Evolutionary conservation across 768 basidiomycete species (phyloP).

Genomic region (Candolleomyces efflorescens): DNA sequence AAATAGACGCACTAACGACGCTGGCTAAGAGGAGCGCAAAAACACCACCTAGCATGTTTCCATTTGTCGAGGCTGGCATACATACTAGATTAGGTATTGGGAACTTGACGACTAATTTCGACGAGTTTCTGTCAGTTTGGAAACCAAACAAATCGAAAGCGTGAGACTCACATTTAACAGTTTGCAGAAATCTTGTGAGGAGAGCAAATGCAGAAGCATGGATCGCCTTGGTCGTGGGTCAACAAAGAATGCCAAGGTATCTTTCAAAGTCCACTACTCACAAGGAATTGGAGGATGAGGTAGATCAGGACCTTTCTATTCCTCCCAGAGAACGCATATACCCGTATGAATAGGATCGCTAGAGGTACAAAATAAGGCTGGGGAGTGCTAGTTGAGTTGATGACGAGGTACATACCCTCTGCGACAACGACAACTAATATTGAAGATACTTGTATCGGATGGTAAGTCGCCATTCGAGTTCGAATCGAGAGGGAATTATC

Average conservation of each 20-base stretch:
- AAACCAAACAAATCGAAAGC: too few relatives aligned
- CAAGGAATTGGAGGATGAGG: background rate
- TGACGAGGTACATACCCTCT: background rate
- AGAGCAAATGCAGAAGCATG: background rate
- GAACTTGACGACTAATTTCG: background rate
- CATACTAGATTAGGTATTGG: background rate
- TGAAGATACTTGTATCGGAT: background rate
- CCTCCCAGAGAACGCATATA: background rate
- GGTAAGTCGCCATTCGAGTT: too few relatives aligned
- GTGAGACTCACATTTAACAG: conserved; percentile 1
- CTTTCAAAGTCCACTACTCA: background rate
- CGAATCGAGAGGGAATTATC: background rate
- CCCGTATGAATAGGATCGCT: conserved; percentile 1
- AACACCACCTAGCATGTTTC: background rate
- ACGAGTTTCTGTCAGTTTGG: too few relatives aligned
- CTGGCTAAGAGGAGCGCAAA: background rate
- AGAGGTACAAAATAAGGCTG: background rate
- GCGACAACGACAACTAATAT: background rate
- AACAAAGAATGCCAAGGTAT: background rate
- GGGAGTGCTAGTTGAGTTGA: too few relatives aligned
- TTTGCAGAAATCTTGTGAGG: background rate
- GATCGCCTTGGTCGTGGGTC: background rate
- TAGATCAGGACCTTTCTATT: background rate
- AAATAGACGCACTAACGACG: background rate
- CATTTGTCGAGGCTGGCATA: background rate